Evolutionary conservation across 208 protist species (phyloP).

Genomic region (Crithidia bombi): DNA sequence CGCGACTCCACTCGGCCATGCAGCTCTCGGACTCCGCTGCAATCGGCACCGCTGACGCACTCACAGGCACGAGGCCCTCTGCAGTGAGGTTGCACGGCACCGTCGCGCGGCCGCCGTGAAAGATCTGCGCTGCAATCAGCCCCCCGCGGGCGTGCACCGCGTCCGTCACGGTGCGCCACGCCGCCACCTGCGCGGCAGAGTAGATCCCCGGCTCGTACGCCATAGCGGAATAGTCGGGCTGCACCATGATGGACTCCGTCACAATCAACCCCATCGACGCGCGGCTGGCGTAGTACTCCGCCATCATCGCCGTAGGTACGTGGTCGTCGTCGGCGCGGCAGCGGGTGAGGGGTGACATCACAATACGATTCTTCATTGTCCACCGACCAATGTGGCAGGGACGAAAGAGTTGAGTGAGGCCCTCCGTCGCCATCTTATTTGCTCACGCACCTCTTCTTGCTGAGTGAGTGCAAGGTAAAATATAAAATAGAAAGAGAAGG

Average conservation of each 20-base stretch:
- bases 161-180: conserved; percentile 59
- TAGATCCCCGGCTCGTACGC: conserved; percentile 58
- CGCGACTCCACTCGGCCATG: conserved; percentile 22
- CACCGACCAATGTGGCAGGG: conserved; percentile 39
- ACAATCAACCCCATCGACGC: conserved; percentile 64
- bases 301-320: conserved; percentile 45
- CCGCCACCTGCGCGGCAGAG: conserved; percentile 48
- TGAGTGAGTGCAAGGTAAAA: too few species aligned
- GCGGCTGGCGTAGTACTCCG: conserved; percentile 61
- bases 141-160: conserved; percentile 68
- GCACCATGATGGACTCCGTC: conserved; percentile 63
- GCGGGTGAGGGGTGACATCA: conserved; percentile 59
- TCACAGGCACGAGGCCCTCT: conserved; percentile 5
- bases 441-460: too few species aligned
- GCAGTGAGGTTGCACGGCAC: conserved; percentile 34
- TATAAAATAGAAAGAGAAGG: neutral
- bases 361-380: conserved; percentile 53
- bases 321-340: conserved; percentile 47
- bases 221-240: conserved; percentile 41
- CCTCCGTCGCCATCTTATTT: neutral
- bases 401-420: conserved; percentile 29
- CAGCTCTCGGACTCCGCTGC: conserved; percentile 2
- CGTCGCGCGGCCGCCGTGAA: conserved; percentile 54
- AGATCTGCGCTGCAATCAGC: conserved; percentile 54
- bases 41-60: conserved; percentile 21